These are phyloP conservation scores for Calonectria montana DNA, from an alignment of 2,329 filamentous ascomycete species.

Conservation along the genomic window DNA sequence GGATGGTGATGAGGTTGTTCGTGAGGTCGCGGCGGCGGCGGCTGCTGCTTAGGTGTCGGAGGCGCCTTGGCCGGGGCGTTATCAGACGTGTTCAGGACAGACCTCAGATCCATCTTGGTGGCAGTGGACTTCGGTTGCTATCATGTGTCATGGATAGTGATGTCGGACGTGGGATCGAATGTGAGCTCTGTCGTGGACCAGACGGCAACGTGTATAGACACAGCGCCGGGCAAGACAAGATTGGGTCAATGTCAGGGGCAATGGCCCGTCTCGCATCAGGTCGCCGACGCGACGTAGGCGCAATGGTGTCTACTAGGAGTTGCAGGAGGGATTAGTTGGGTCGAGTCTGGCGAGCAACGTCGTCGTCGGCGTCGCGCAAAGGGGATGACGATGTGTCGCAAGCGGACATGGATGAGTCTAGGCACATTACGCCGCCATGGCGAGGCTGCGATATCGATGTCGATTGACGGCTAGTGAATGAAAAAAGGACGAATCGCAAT, in stretches of 20 bases:
- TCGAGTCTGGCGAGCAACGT: slow-evolving; percentile 8
- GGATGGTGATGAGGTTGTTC: slow-evolving; percentile 43
- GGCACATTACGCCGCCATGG: slow-evolving; percentile 44
- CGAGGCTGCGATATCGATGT: slow-evolving; percentile 43
- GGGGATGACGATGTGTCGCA: slow-evolving; percentile 38
- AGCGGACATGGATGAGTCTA: slow-evolving; percentile 44
- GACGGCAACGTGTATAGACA: slow-evolving; percentile 27
- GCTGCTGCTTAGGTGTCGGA: slow-evolving; percentile 46
- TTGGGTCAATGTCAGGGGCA: slow-evolving; percentile 35
- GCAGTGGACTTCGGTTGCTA: not conserved
- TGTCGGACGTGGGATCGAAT: slow-evolving; percentile 16
- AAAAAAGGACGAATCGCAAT: slow-evolving; percentile 17
- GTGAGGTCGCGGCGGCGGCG: slow-evolving; percentile 47
- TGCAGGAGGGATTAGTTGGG: not conserved
- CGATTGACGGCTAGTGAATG: slow-evolving; percentile 36
- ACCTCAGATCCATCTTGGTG: slow-evolving; percentile 61
- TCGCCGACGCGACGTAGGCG: slow-evolving; percentile 37
- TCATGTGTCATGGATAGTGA: slow-evolving; percentile 1
- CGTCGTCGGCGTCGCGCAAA: slow-evolving; percentile 38
- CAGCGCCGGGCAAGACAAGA: slow-evolving; percentile 30
- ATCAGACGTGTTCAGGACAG: slow-evolving; percentile 66
- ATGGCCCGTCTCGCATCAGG: slow-evolving; percentile 32
- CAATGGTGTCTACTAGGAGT: slow-evolving; percentile 8
- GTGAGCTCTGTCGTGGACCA: slow-evolving; percentile 27
- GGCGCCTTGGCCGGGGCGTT: slow-evolving; percentile 51